Evolutionary conservation across 2,329 filamentous ascomycete genomes (phyloP).

Genomic region (Capronia americana): DNA sequence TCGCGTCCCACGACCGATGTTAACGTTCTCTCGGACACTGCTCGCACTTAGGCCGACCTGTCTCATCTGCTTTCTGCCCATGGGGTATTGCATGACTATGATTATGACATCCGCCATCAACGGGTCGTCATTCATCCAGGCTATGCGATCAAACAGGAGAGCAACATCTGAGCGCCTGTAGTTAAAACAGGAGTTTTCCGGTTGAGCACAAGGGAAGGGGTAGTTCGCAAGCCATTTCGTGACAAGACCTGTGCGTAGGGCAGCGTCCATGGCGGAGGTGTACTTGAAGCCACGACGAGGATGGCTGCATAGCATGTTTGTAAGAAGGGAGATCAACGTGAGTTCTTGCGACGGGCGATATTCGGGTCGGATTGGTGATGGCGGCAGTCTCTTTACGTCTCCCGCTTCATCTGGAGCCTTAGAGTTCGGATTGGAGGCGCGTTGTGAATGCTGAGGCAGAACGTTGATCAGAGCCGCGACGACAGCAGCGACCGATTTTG

Average conservation of each 20-base stretch:
- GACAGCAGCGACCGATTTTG: conserved; percentile 43
- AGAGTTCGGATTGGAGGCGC: not conserved
- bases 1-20: not conserved
- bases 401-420: conserved; percentile 46
- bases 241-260: conserved; percentile 69
- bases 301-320: conserved; percentile 66
- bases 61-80: conserved; percentile 51
- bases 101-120: conserved; percentile 54
- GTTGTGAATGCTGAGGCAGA: conserved; percentile 31
- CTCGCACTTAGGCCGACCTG: conserved; percentile 52
- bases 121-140: conserved; percentile 51
- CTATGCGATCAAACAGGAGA: conserved; percentile 46
- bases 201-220: conserved; percentile 66
- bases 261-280: conserved; percentile 50
- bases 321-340: conserved; percentile 60
- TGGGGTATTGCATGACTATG: conserved; percentile 47
- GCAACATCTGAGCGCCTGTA: conserved; percentile 50
- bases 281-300: conserved; percentile 36
- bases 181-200: conserved; percentile 52
- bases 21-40: conserved; percentile 45
- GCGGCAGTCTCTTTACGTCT: conserved; percentile 39
- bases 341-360: conserved; percentile 50
- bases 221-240: conserved; percentile 77
- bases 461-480: conserved; percentile 37
- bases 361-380: conserved; percentile 34